Conservation (phyloP, 2,329 filamentous ascomycete species). For the Teratosphaeriaceae sp. region DNA sequence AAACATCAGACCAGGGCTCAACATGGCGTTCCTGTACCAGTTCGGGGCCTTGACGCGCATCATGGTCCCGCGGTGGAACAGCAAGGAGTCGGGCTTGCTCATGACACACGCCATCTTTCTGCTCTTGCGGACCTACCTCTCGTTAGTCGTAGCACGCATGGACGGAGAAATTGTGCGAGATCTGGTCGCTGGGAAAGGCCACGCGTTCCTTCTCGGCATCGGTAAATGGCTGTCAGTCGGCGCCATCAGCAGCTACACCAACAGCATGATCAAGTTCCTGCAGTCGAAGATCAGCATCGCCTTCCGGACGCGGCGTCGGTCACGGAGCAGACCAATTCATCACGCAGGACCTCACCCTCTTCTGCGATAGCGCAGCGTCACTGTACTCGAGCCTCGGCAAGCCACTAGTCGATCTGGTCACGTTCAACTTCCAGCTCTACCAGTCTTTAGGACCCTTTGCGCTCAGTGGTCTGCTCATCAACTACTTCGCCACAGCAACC, state of each 20-base stretch:
- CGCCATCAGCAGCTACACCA: slow-evolving; percentile 90
- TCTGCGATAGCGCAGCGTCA: slow-evolving; percentile 86
- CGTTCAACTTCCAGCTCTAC: slow-evolving; percentile 98
- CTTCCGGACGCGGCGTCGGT: slow-evolving; percentile 88
- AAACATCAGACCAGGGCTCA: slow-evolving; percentile 88
- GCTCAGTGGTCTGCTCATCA: slow-evolving; percentile 75
- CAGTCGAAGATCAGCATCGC: slow-evolving; percentile 98
- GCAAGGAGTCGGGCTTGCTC: slow-evolving; percentile 88
- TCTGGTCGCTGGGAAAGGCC: slow-evolving; percentile 89
- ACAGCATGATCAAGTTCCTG: slow-evolving; percentile 97
- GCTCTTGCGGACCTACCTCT: slow-evolving; percentile 88
- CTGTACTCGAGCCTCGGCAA: slow-evolving; percentile 97
- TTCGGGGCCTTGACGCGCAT: slow-evolving; percentile 95
- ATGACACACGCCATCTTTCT: slow-evolving; percentile 85
- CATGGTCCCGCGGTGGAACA: slow-evolving; percentile 92
- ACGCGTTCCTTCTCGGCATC: slow-evolving; percentile 79
- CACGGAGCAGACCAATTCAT: slow-evolving; percentile 95
- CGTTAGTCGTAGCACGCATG: slow-evolving; percentile 81
- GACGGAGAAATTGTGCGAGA: slow-evolving; percentile 96
- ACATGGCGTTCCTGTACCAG: slow-evolving; percentile 93
- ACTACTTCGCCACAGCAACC: slow-evolving; percentile 91
- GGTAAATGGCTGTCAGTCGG: slow-evolving; percentile 94
- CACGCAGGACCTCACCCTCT: slow-evolving; percentile 90
- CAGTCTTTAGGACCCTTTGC: slow-evolving; percentile 84
- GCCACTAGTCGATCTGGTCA: slow-evolving; percentile 90